phyloP scores from a whole-genome alignment of 2,329 filamentous ascomycete species.

The Thermomyces lanuginosus region DNA sequence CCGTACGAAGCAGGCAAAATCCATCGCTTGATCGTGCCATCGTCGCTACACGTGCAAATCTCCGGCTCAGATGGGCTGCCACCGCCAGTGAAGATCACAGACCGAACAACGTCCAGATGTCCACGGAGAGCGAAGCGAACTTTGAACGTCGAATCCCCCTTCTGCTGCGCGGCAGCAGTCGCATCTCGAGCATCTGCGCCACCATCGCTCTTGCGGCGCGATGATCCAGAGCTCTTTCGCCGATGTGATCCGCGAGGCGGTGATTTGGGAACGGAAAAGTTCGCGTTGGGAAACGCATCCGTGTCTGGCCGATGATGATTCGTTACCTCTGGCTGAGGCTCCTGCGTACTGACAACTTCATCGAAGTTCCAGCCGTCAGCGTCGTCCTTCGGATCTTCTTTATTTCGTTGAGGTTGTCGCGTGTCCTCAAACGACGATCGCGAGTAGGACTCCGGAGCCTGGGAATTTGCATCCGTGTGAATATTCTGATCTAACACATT shows the following conservation, averaged over 20 bases:
- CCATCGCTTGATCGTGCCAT: slow-evolving; percentile 92
- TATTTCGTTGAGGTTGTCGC: slow-evolving; percentile 21
- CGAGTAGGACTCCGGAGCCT: slow-evolving; percentile 41
- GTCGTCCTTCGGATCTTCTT: slow-evolving; percentile 36
- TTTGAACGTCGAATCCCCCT: slow-evolving; percentile 69
- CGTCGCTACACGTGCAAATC: slow-evolving; percentile 89
- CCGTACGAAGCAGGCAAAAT: slow-evolving; percentile 74
- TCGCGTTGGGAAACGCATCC: slow-evolving; percentile 71
- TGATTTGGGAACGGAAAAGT: slow-evolving; percentile 61
- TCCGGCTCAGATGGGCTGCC: slow-evolving; percentile 91
- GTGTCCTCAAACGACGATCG: slow-evolving; percentile 26
- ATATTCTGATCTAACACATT: no score
- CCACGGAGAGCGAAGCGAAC: slow-evolving; percentile 82
- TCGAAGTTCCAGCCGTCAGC: slow-evolving; percentile 87
- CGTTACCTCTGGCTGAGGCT: slow-evolving; percentile 25
- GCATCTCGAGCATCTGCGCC: slow-evolving; percentile 47
- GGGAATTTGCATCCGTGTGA: no score
- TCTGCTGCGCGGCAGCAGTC: slow-evolving; percentile 25
- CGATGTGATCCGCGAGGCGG: slow-evolving; percentile 57
- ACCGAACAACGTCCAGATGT: slow-evolving; percentile 83
- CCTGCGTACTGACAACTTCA: slow-evolving; percentile 44
- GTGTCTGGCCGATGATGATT: slow-evolving; percentile 59
- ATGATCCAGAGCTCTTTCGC: slow-evolving; percentile 64
- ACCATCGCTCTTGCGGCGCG: slow-evolving; percentile 44
- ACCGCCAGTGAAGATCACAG: slow-evolving; percentile 90